Base-by-base conservation (phyloP, 441 rosid genomes). In the Cnidoscolus chayamansa region DNA sequence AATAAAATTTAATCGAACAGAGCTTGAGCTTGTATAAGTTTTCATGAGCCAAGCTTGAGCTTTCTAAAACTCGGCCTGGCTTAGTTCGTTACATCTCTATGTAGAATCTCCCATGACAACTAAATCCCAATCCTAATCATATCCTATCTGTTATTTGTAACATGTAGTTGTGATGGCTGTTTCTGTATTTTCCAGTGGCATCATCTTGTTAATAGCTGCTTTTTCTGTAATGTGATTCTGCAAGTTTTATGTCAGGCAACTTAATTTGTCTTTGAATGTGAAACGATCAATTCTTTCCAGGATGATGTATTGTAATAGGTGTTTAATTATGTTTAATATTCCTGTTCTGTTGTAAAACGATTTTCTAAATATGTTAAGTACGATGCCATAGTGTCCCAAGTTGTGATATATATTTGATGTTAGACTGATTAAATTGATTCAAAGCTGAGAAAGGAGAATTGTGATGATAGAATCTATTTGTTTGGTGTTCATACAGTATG, bases 401-500 rank as follows among this genome's bases (percentile, higher is more conserved):
- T 8, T 17, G n/a, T 2, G 57, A 53, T 40, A 40, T 55, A 17
- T 54, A 64, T 45, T 25, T 30, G 7, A 19, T 19, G 47, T 13
- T 12, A 53, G 10, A 16, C 4, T 19, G 49, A 11, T 56, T 48
- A 48, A 5, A 48, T 48, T 10, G 15, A 2, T 1, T 48, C 51
- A 2, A 9, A 48, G 11, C 51, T 48, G 11, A 17, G 12, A 30
- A 4, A 1, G 4, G 2, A 56, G 54, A 63, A 4, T 35, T 32
- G 40, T 48, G 16, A 49, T 50, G 63, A 68, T 35, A 19, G 10
- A 37, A 50, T 3, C n/a, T 6, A 12, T 20, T 16, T 64, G 4
- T 19, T 64, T 45, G 37, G 10, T 72, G 58, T 62, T 43, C 45
- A 6, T 75, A 69, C 92, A 94, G 98, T 77, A 85, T 85, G 86